These are phyloP conservation scores for Crucibulum laeve DNA, from an alignment of 768 basidiomycete genomes.

Conservation along the genomic window DNA sequence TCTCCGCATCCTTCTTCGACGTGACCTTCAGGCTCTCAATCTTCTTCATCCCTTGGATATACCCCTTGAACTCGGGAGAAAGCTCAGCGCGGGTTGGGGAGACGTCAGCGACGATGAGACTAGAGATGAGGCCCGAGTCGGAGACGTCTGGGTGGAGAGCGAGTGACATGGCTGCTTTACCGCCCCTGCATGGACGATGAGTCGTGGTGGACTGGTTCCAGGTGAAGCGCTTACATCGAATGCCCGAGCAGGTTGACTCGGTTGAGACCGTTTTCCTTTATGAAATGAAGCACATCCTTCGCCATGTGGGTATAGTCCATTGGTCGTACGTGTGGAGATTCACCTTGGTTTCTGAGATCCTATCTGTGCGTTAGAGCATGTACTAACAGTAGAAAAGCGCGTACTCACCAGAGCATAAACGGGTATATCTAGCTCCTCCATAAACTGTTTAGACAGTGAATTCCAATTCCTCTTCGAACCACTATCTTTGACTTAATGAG, in stretches of 20 bases:
- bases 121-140: constrained; percentile 27
- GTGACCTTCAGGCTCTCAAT: constrained; percentile 52
- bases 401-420: constrained; percentile 57
- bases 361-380: not conserved
- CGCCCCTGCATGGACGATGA: constrained; percentile 50
- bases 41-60: constrained; percentile 66
- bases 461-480: constrained; percentile 86
- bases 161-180: constrained; percentile 70
- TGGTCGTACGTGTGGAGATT: constrained; percentile 64
- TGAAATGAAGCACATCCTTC: constrained; percentile 66
- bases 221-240: constrained; percentile 60
- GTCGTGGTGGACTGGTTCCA: not conserved
- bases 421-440: constrained; percentile 51
- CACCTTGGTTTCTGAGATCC: constrained; percentile 79
- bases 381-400: not conserved
- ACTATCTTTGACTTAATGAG: constrained; percentile 26
- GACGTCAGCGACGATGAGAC: constrained; percentile 76
- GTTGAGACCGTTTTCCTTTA: constrained; percentile 42
- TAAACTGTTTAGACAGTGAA: constrained; percentile 68
- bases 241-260: constrained; percentile 77
- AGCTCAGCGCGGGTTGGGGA: constrained; percentile 52
- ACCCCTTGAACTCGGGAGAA: constrained; percentile 58
- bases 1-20: constrained; percentile 61
- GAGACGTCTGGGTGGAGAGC: constrained; percentile 45
- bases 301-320: constrained; percentile 79